Evolutionary conservation across 257 asterid species (phyloP).

Genomic region (Solanum stenotomum): DNA sequence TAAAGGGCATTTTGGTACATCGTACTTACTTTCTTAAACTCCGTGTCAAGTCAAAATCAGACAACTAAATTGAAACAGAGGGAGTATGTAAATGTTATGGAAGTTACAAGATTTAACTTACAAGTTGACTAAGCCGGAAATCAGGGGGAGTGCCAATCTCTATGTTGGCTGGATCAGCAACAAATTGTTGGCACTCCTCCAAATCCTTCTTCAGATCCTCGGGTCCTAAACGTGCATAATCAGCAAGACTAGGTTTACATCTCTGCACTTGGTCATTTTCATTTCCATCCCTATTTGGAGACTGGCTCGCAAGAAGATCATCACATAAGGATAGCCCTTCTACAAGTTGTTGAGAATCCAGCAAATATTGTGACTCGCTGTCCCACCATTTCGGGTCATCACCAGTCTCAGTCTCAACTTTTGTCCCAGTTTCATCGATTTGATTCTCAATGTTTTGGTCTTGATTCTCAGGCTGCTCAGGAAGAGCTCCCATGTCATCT

Average conservation of each 20-base stretch:
- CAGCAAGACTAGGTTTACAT: constrained; percentile 49
- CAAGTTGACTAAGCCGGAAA: constrained; percentile 82
- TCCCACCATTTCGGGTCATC: constrained; percentile 77
- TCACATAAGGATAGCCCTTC: constrained; percentile 79
- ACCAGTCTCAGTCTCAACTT: constrained; percentile 26
- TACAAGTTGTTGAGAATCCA: constrained; percentile 82
- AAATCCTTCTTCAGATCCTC: constrained; percentile 76
- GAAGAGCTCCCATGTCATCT: constrained; percentile 26
- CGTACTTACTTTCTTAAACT: neutral
- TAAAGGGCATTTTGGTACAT: neutral
- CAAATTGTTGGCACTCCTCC: constrained; percentile 65
- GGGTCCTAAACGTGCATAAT: constrained; percentile 60
- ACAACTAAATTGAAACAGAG: neutral
- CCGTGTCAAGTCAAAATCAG: neutral
- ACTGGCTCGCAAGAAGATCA: constrained; percentile 80
- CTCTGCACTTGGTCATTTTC: constrained; percentile 22
- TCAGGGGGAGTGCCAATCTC: constrained; percentile 69
- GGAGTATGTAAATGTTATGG: neutral
- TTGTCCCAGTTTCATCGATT: constrained; percentile 14
- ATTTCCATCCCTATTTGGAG: constrained; percentile 56
- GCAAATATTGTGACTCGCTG: constrained; percentile 52
- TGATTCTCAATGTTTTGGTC: constrained; percentile 17
- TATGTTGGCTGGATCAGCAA: constrained; percentile 38
- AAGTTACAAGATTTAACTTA: constrained; percentile 13
- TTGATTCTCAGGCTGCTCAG: constrained; percentile 16